phyloP scores from a whole-genome alignment of 2,329 filamentous ascomycete genomes.

The Xylariaceae sp. region DNA sequence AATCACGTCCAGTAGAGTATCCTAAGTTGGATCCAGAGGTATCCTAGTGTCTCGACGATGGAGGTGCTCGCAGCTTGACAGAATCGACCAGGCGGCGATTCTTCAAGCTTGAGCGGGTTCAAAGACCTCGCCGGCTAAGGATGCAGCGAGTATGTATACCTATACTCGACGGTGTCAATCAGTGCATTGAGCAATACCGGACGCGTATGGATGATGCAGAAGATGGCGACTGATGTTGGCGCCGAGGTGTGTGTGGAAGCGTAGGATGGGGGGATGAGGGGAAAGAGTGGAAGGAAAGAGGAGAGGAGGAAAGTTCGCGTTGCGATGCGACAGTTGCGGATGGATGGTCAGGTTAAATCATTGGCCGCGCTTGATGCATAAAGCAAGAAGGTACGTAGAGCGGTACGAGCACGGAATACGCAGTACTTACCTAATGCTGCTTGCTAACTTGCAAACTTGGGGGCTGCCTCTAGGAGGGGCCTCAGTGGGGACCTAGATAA shows the following conservation, averaged over 20 bases:
- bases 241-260: neutral
- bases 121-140: neutral
- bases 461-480: neutral
- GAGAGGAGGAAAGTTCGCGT: conserved; percentile 6
- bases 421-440: neutral
- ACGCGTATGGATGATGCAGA: conserved; percentile 3
- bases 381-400: neutral
- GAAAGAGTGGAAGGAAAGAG: conserved; percentile 6
- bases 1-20: conserved; percentile 6
- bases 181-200: conserved; percentile 1
- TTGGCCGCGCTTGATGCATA: conserved; percentile 13
- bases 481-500: neutral
- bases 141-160: neutral
- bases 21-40: neutral
- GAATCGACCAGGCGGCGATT: neutral
- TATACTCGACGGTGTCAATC: neutral
- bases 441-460: neutral
- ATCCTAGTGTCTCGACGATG: conserved; percentile 7
- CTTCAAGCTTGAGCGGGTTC: neutral
- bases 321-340: conserved; percentile 20
- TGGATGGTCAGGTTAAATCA: conserved; percentile 13
- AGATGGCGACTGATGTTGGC: neutral
- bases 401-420: neutral
- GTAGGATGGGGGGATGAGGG: conserved; percentile 3
- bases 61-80: neutral